These are phyloP conservation scores for Exserohilum rostratum DNA, from an alignment of 2,329 filamentous ascomycete species.

Conservation along the genomic window DNA sequence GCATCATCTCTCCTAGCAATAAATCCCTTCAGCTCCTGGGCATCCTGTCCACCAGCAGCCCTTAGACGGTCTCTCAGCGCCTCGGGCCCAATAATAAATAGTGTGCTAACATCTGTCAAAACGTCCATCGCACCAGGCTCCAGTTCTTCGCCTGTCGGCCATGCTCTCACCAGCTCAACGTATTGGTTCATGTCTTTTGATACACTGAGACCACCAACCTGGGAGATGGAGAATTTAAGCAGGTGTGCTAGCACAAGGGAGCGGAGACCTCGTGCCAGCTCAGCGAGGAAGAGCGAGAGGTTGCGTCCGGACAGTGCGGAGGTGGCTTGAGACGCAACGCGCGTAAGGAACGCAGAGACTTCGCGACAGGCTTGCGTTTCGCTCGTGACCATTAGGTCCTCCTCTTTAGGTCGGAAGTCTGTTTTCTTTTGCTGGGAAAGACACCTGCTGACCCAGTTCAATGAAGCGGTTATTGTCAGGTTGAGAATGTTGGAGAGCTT, in stretches of 20 bases:
- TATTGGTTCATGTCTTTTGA: slow-evolving; percentile 97
- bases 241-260: slow-evolving; percentile 87
- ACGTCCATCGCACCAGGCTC: slow-evolving; percentile 71
- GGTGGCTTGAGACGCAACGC: slow-evolving; percentile 66
- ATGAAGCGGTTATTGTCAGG: slow-evolving; percentile 71
- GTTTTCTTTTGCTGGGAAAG: slow-evolving; percentile 82
- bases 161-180: slow-evolving; percentile 80
- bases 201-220: slow-evolving; percentile 91
- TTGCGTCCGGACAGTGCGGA: slow-evolving; percentile 83
- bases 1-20: slow-evolving; percentile 85
- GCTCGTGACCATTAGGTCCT: slow-evolving; percentile 47
- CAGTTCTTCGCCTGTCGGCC: slow-evolving; percentile 69
- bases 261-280: slow-evolving; percentile 81
- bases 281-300: slow-evolving; percentile 78
- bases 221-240: slow-evolving; percentile 91
- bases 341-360: slow-evolving; percentile 79
- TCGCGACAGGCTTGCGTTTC: slow-evolving; percentile 83
- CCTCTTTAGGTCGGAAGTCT: slow-evolving; percentile 87
- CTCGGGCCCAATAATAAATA: slow-evolving; percentile 85
- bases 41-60: slow-evolving; percentile 52
- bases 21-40: slow-evolving; percentile 75
- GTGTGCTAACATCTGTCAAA: slow-evolving; percentile 87
- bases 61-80: slow-evolving; percentile 59
- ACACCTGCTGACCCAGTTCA: slow-evolving; percentile 76
- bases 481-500: slow-evolving; percentile 77